Conservation (phyloP, 2,329 filamentous ascomycete genomes). For the Aureobasidium vineae region DNA sequence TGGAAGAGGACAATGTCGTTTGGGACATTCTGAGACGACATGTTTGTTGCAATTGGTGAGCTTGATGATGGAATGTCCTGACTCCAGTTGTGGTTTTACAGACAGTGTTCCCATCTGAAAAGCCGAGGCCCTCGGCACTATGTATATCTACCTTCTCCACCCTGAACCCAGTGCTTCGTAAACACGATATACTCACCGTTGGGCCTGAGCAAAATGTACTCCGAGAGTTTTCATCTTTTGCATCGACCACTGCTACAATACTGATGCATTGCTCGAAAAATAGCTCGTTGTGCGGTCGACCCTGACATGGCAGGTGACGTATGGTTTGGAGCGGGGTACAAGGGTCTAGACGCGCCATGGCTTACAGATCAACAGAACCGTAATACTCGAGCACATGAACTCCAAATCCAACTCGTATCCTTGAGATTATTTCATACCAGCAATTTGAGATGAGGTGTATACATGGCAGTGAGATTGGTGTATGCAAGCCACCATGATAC, state of each 20-base stretch:
- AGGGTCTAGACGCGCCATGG: background rate
- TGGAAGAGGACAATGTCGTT: constrained; percentile 63
- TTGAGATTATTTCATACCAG: background rate
- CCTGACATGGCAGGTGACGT: background rate
- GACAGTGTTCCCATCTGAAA: background rate
- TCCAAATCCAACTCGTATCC: background rate
- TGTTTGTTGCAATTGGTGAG: constrained; percentile 9
- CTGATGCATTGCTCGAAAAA: background rate
- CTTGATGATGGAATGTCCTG: background rate
- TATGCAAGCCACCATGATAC: background rate
- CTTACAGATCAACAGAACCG: background rate
- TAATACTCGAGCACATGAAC: background rate
- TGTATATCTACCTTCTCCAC: background rate
- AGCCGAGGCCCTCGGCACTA: constrained; percentile 17
- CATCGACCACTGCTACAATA: background rate
- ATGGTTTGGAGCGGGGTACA: background rate
- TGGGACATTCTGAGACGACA: constrained; percentile 32
- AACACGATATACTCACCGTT: background rate
- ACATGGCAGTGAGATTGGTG: background rate
- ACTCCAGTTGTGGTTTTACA: background rate
- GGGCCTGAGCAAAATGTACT: background rate
- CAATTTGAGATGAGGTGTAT: background rate
- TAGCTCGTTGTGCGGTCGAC: background rate
- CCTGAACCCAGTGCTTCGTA: background rate
- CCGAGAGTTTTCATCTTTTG: background rate